Percentiles rank a stretch among this genome's conserved stretches.
Conservation (phyloP, 2,329 filamentous ascomycete species). For the Stachybotrys elegans region DNA sequence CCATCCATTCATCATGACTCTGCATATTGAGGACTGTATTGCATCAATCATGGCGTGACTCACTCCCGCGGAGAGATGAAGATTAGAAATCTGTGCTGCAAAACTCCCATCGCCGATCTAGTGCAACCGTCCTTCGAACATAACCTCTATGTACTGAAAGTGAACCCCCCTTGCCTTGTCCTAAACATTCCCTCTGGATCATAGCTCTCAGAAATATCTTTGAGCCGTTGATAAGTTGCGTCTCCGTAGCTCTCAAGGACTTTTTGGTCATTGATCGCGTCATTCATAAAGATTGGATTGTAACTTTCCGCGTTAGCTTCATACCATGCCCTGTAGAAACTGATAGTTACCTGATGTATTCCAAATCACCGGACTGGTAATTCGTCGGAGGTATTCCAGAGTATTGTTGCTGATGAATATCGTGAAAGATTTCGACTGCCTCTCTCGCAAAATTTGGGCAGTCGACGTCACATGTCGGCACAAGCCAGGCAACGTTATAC, state of each 20-base stretch:
- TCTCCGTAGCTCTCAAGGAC: constrained; percentile 14
- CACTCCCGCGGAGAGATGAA: too few species aligned
- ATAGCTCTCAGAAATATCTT: constrained; percentile 8
- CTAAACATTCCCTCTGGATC: constrained; percentile 11
- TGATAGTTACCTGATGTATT: constrained; percentile 9
- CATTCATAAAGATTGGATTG: constrained; percentile 19
- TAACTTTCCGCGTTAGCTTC: constrained; percentile 9
- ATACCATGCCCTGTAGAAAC: not conserved
- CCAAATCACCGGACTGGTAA: constrained; percentile 13
- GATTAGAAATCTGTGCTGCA: too few species aligned
- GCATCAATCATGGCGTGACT: too few species aligned
- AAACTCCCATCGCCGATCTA: too few species aligned
- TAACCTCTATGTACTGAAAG: not conserved
- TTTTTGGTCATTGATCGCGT: constrained; percentile 11
- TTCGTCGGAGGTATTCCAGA: constrained; percentile 13
- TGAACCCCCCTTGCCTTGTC: constrained; percentile 8
- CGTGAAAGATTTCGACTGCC: constrained; percentile 8
- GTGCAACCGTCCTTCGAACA: too few species aligned
- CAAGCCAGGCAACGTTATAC: constrained; percentile 22
- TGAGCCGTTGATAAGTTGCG: constrained; percentile 9
- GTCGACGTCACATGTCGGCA: constrained; percentile 11
- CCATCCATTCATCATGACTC: too few species aligned
- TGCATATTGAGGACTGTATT: too few species aligned
- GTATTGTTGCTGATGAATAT: constrained; percentile 10
- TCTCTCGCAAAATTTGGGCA: constrained; percentile 9